phyloP scores from a whole-genome alignment of 441 rosid genomes.

The Macaranga tanarius region DNA sequence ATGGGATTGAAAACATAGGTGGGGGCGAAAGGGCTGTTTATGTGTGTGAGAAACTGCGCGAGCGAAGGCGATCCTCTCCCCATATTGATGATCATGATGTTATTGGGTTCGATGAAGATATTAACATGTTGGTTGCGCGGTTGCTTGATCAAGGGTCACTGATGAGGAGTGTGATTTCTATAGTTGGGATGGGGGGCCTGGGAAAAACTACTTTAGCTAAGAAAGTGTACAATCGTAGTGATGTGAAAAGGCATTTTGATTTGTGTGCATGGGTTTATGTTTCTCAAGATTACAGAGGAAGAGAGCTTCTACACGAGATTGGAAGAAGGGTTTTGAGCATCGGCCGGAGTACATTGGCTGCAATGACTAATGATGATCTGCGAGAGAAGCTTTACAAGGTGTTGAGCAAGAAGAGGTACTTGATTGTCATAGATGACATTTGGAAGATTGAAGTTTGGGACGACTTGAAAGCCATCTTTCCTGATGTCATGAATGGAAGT shows the following conservation, averaged over 20 bases:
- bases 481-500: conserved; percentile 5
- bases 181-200: conserved; percentile 20
- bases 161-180: conserved; percentile 17
- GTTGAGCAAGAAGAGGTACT: not conserved
- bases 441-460: conserved; percentile 20
- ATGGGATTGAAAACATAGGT: conserved; percentile 26
- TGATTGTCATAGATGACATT: conserved; percentile 16
- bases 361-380: conserved; percentile 7
- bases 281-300: conserved; percentile 9
- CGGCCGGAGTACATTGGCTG: conserved; percentile 1
- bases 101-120: conserved; percentile 21
- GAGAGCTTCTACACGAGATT: conserved; percentile 5
- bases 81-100: conserved; percentile 20
- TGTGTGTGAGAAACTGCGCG: conserved; percentile 9
- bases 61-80: conserved; percentile 20
- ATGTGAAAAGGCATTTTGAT: conserved; percentile 10
- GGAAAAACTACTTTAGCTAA: conserved; percentile 21
- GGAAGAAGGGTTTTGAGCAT: conserved; percentile 8
- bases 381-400: conserved; percentile 6
- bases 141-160: conserved; percentile 6
- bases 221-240: conserved; percentile 11
- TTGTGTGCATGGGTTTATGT: conserved; percentile 17
- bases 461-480: conserved; percentile 12
- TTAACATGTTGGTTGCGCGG: conserved; percentile 8
- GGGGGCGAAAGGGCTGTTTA: conserved; percentile 10